Base-by-base conservation (phyloP, 441 rosid genomes). In the Geranium incanum region DNA sequence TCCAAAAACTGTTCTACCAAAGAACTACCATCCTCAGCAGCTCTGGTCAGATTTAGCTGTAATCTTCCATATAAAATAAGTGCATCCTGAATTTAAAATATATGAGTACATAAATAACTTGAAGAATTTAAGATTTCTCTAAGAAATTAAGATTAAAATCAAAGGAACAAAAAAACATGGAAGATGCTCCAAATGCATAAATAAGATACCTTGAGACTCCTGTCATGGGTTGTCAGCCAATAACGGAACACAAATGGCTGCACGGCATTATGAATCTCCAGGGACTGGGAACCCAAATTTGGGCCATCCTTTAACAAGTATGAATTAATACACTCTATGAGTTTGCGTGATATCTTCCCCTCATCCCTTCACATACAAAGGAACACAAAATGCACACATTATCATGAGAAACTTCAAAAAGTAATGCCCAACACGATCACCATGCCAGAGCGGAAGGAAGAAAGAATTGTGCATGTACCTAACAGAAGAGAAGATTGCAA, bases 281-380 rank as follows among this genome's bases (percentile, higher is more conserved):
- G 71, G 64, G 88, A 81, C 67, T 77, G 79, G 76, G 79, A 73
- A 36, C 91, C 93, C 80, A 92, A 80, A 81, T 92, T 92, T 36
- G 97, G 95, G 71, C 99, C 98, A 78, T 93, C 93, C 81, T 86
- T 89, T 71, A 88, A 82, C 86, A 95, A 82, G 81, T 81, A 88
- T 3, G 83, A 80, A 74, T 93, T 95, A 66, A 92, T 72, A 76
- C 99, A 92, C 82, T 93, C 98, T 28, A 93, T 80, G 78, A 93
- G 95, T 84, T 93, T 95, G 76, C 95, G 93, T 75, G 95, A 86
- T 60, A 86, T 82, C 85, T 91, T 93, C 16, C 95, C 95, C 81
- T 95, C 99, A 75, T 93, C 97, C 85, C 97, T 93, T 77, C 78
- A 84, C 71, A 81, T 59, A 68, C 57, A 79, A 70, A 37, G 71